Percentiles rank a stretch among this genome's conserved stretches.
phyloP scores from a whole-genome alignment of 306 rosid genomes.

The Trichosanthes truncata region DNA sequence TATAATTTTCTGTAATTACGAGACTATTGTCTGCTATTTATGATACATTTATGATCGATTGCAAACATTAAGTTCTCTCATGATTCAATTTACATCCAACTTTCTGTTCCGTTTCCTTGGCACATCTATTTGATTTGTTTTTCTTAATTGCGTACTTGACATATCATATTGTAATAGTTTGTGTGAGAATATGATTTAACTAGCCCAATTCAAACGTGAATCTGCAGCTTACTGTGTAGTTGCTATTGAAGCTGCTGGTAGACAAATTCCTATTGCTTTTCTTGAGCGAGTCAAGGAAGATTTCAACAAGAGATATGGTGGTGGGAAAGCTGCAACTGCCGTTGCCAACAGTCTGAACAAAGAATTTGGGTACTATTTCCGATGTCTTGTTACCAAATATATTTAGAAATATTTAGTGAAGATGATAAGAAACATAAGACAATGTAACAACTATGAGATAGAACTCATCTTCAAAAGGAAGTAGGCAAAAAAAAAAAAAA shows the following conservation, averaged over 20 bases:
- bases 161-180: neutral
- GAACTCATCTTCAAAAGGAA: neutral
- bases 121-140: neutral
- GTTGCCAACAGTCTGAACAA: constrained; percentile 46
- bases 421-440: neutral
- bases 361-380: constrained; percentile 65
- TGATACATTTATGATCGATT: neutral
- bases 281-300: constrained; percentile 82
- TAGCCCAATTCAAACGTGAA: neutral
- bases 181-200: neutral
- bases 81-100: neutral
- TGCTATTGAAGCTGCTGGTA: constrained; percentile 76
- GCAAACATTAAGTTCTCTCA: neutral
- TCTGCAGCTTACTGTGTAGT: constrained; percentile 80
- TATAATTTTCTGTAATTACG: neutral
- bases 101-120: neutral
- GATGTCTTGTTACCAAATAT: neutral
- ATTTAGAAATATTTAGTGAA: neutral
- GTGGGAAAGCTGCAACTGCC: constrained; percentile 87
- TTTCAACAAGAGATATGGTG: constrained; percentile 66
- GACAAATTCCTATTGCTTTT: constrained; percentile 83
- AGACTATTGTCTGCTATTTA: neutral
- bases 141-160: neutral
- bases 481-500: neutral
- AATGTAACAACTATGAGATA: neutral